Evolutionary conservation across 169 alveolate species (phyloP), one percentile per base, ranked within the genome.

Genomic region (Amoebophrya sp.): DNA sequence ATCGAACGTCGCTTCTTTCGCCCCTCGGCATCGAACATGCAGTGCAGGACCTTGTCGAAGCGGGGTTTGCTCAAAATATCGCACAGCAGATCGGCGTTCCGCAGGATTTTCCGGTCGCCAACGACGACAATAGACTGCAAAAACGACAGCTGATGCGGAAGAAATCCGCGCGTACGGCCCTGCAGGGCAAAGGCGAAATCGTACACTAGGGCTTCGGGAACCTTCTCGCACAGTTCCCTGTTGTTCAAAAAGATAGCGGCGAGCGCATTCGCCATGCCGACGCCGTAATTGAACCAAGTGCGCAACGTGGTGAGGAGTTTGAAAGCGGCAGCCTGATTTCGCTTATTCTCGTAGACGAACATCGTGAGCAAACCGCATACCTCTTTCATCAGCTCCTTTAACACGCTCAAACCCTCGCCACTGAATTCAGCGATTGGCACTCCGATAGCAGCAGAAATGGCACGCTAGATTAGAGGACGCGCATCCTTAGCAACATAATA

Each of bases 141-240:
- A 26, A 65, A 65, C 83, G 83, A 29, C 36, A 65, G 83, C 83
- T 65, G 83, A 36, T 65, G 83, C 36, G 83, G 83, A 29, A 65
- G n/a, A 18, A 65, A 65, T 29, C 83, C 83, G 33, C 83, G 83
- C 38, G 83, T 26, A 6, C 83, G 83, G 83, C 38, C 83, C 83
- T 65, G 83, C 83, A 65, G 83, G 39, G 83, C 83, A 36, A 65
- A 65, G n/a, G 83, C 83, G 33, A 65, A 65, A 36, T 65, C 83
- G 83, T 65, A 65, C 33, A 65, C 26, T 10, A 65, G 83, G 2
- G 83, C 83, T 10, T 1, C 36, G 33, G 83, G 83, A 10, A 65
- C 83, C 83, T 65, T 65, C 83, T 65, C 83, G 83, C 83, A 65
- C 83, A 65, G 33, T 0, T 12, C 83, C 83, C 83, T 29, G 83